Conservation (phyloP, 1,284 basidiomycete species). For the Golubevia pallescens region DNA sequence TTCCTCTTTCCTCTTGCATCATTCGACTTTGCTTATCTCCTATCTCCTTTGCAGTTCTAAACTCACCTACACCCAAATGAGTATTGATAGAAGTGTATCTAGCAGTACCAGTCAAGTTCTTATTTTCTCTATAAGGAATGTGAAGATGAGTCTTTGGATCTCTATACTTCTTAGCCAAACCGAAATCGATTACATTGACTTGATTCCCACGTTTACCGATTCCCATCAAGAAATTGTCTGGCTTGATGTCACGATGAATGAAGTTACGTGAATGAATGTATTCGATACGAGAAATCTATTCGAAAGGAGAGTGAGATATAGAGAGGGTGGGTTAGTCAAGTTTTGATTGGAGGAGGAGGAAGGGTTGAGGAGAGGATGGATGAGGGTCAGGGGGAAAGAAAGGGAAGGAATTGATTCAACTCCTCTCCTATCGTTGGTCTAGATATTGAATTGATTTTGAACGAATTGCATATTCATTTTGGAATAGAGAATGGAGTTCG, state of each 20-base stretch:
- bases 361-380: too few relatives aligned
- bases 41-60: background rate
- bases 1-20: too few relatives aligned
- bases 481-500: too few relatives aligned
- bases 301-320: background rate
- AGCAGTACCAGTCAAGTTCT: slow-evolving; percentile 98
- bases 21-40: too few relatives aligned
- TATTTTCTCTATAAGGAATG: slow-evolving; percentile 99
- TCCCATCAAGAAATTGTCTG: slow-evolving; percentile 99
- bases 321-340: background rate
- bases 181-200: slow-evolving; percentile 99
- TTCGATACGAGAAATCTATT: slow-evolving; percentile 67
- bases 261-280: slow-evolving; percentile 99
- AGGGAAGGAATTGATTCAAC: too few relatives aligned
- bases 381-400: too few relatives aligned
- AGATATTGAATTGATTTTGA: too few relatives aligned
- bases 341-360: too few relatives aligned
- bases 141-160: slow-evolving; percentile 99
- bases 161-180: slow-evolving; percentile 98
- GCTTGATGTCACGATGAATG: slow-evolving; percentile 98
- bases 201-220: slow-evolving; percentile 99
- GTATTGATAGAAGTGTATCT: slow-evolving; percentile 99
- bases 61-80: slow-evolving; percentile 86
- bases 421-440: too few relatives aligned
- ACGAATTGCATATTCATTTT: too few relatives aligned